Evolutionary conservation across 371 early-diverging fungal species (phyloP), one percentile per base, ranked within the genome.

Genomic region (Apophysomyces variabilis): DNA sequence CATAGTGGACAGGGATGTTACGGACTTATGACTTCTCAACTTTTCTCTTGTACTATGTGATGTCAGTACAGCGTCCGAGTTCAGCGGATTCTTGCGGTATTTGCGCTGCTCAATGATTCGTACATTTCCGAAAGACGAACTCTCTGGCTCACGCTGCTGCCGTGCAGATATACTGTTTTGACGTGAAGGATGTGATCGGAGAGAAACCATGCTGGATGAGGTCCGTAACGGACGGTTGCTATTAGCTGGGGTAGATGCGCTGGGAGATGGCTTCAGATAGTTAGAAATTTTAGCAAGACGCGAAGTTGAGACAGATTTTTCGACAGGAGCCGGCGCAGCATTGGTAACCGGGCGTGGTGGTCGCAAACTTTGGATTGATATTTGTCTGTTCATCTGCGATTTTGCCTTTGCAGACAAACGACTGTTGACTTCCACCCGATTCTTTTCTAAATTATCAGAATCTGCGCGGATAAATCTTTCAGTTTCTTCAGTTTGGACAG

Each of bases 291-390:
- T 65, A 6, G 63, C 66, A 4, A 73, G 62, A 41, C 77, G 66
- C 11, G 77, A 76, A 0, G 71, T 70, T 14, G 76, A 76, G 2
- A 72, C 46, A 43, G 76, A 76, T 13, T 67, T 57, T 43, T 75
- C 72, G 57, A 56, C 61, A 4, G 57, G 35, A 3, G 66, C 60
- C 4, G 66, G 44, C 39, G 66, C 32, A 16, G 41, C 43, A 38
- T 58, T 57, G 38, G 44, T 38, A 36, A 57, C 13, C 8, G 60
- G 45, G 4, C 56, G 66, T 32, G 43, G 61, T 44, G 39, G 60
- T 14, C 39, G 57, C 50, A 61, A 39, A 14, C 36, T 56, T 43
- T 50, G 62, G 12, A 43, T 65, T 6, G 57, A 59, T 12, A 44
- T 39, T 36, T 32, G 8, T 26, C 57, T n/a, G 36, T 35, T 38